A percentile compares a stretch with the other conserved stretches of the same genome.
Evolutionary conservation across 1,284 basidiomycete species (phyloP).

Genomic region (Tilletia setariae): DNA sequence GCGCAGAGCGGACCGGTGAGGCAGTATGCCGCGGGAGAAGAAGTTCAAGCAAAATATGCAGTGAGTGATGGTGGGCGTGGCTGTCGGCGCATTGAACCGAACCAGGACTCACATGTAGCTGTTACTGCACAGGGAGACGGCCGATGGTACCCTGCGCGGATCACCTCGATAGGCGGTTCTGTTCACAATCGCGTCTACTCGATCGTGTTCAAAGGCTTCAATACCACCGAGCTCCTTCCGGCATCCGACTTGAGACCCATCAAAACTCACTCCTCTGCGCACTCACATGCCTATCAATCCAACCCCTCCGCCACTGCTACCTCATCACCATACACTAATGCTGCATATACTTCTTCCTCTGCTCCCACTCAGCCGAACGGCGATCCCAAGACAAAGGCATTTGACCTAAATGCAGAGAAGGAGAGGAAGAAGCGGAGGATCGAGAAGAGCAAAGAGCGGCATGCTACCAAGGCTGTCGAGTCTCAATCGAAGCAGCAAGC

Average conservation of each 20-base stretch:
- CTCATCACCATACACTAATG: no score
- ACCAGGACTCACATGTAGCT: neutral
- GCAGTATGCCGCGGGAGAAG: slow-evolving; percentile 71
- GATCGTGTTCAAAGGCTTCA: slow-evolving; percentile 91
- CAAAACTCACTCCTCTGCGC: neutral
- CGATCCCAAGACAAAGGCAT: neutral
- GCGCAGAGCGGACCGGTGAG: neutral
- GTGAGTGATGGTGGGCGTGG: slow-evolving; percentile 17
- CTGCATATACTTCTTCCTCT: neutral
- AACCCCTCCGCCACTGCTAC: neutral
- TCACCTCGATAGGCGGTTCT: slow-evolving; percentile 72
- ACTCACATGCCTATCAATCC: neutral
- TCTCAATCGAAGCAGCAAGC: slow-evolving; percentile 81
- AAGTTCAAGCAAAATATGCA: slow-evolving; percentile 80
- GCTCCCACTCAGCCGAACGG: slow-evolving; percentile 4
- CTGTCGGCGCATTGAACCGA: no score
- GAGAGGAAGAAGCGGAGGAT: slow-evolving; percentile 68
- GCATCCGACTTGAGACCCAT: slow-evolving; percentile 69
- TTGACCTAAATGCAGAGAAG: slow-evolving; percentile 26
- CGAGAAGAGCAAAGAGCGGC: slow-evolving; percentile 86
- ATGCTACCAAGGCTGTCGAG: slow-evolving; percentile 83
- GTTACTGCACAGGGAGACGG: slow-evolving; percentile 29
- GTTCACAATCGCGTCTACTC: slow-evolving; percentile 81
- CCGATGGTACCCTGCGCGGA: slow-evolving; percentile 38
- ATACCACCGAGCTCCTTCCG: slow-evolving; percentile 84